Evolutionary conservation across 257 asterid genomes (phyloP), one percentile per base, ranked within the genome.

Genomic region (Rehmannia glutinosa): DNA sequence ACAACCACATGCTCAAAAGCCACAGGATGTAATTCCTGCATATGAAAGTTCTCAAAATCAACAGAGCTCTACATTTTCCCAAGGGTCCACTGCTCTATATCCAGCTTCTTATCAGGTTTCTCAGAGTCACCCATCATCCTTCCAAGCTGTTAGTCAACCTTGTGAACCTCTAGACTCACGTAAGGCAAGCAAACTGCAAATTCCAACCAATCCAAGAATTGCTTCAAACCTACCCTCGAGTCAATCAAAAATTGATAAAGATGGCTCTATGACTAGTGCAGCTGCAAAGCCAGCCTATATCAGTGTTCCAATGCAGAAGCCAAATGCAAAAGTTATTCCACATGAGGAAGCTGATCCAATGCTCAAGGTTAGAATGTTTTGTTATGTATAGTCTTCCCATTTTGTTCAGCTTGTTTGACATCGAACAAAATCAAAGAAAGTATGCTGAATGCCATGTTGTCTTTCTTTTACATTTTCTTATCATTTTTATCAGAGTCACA

Each of bases 171-270:
- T 75, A 75, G 94, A 91, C 76, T 55, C 87, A 50, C 82, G 70
- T 17, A 87, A 81, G 80, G 85, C 77, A 64, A 79, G 71, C 81
- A 91, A 86, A 76, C 13, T 89, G 79, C 99, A 94, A 81, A 95
- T 94, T 70, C 98, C 97, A 7, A 91, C 96, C 69, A 95, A 95
- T 81, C 98, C 98, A 58, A 89, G 96, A 86, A 91, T 95, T 79
- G 87, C 90, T 81, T 73, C 97, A 51, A 91, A 69, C 77, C 64
- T 88, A 73, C 78, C 84, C 61, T 51, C 38, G 73, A 77, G 80
- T 76, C 47, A 74, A 62, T 75, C 83, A 30, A 91, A 83, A 79
- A 73, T 71, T 28, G 96, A 91, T 54, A 85, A 84, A 81, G 96
- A 87, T 64, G 71, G 70, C 72, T 69, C 85, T 60, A 36, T 76